These are phyloP conservation scores for Chenopodium formosanum DNA, from an alignment of 148 eudicot species.

Conservation along the genomic window DNA sequence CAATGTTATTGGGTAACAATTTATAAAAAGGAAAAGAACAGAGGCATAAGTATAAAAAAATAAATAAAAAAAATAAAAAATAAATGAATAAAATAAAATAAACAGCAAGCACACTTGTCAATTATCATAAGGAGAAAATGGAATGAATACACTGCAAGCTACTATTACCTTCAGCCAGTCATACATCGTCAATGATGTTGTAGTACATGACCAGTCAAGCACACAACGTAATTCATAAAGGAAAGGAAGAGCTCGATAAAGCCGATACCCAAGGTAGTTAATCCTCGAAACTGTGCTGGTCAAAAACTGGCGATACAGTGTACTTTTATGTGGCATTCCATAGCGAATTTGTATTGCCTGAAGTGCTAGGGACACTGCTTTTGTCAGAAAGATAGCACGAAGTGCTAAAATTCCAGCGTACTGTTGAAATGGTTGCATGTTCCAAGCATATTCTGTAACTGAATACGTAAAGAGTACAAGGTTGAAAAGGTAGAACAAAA, in stretches of 20 bases:
- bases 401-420: slow-evolving; percentile 76
- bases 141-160: slow-evolving; percentile 13
- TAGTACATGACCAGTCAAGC: slow-evolving; percentile 99
- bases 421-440: slow-evolving; percentile 68
- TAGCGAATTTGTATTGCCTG: slow-evolving; percentile 97
- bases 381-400: slow-evolving; percentile 85
- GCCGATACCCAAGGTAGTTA: slow-evolving; percentile 80
- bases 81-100: too few relatives aligned
- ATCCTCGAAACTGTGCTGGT: slow-evolving; percentile 83
- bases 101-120: too few relatives aligned
- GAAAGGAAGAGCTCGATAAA: slow-evolving; percentile 96
- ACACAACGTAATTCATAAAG: slow-evolving; percentile 95
- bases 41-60: not conserved
- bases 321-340: slow-evolving; percentile 96
- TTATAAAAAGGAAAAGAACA: not conserved
- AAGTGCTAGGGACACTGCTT: slow-evolving; percentile 85
- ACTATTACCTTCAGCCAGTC: slow-evolving; percentile 96
- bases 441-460: slow-evolving; percentile 88
- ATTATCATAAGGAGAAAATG: not conserved
- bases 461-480: slow-evolving; percentile 84
- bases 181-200: slow-evolving; percentile 96
- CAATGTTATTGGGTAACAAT: not conserved
- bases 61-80: too few relatives aligned
- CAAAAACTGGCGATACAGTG: slow-evolving; percentile 90
- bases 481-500: slow-evolving; percentile 84